Conservation (phyloP, 2,329 filamentous ascomycete genomes). For the Neurospora crassa region DNA sequence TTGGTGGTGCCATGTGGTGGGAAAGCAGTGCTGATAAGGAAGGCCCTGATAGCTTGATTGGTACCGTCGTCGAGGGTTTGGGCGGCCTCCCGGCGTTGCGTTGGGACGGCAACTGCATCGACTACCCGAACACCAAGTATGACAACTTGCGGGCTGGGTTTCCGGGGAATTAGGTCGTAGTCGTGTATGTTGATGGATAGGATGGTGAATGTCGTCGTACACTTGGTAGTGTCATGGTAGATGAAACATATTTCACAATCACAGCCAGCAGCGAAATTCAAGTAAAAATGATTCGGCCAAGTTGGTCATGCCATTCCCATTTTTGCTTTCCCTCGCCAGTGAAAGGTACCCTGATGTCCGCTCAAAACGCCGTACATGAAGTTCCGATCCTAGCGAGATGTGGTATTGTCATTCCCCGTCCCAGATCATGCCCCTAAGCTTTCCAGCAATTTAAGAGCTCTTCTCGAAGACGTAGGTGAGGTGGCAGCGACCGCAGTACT, state of each 20-base stretch:
- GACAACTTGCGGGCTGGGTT: conserved; percentile 57
- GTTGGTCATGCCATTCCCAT: conserved; percentile 15
- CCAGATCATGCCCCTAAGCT: conserved; percentile 11
- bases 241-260: neutral
- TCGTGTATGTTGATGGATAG: neutral
- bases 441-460: conserved; percentile 34
- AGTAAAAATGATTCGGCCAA: neutral
- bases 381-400: conserved; percentile 20
- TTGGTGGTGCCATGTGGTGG: conserved; percentile 98
- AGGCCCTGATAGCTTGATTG: conserved; percentile 58
- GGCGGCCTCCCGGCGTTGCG: conserved; percentile 44
- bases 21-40: conserved; percentile 71
- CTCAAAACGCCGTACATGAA: conserved; percentile 24
- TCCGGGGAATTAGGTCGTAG: conserved; percentile 28
- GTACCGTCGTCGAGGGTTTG: conserved; percentile 48
- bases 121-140: conserved; percentile 58
- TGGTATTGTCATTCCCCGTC: conserved; percentile 16
- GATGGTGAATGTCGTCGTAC: neutral
- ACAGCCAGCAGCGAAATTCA: neutral
- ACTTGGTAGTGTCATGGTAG: neutral
- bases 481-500: conserved; percentile 81
- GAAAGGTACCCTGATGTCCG: conserved; percentile 18
- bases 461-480: conserved; percentile 67
- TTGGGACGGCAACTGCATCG: conserved; percentile 47
- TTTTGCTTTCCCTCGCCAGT: conserved; percentile 22